Base-by-base conservation (phyloP, 352 stramenopile genomes). In the Pilasporangium apinafurcum region DNA sequence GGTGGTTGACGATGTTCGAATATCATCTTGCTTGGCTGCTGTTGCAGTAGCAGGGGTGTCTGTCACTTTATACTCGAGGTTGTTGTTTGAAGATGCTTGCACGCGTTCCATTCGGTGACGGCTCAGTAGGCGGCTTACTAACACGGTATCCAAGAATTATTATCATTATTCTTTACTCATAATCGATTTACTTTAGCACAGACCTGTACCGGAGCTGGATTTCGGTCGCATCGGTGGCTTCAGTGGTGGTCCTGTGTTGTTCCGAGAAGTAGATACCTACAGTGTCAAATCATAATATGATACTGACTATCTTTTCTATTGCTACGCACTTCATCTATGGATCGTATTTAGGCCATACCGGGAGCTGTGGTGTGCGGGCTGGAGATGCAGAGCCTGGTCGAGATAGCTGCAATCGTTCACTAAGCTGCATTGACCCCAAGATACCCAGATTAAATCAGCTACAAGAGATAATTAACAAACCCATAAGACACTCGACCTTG, bases 151-250 rank as follows among this genome's bases (percentile, higher is more conserved):
- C n/a, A n/a, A n/a, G n/a, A n/a, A n/a, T n/a, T 61, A 45, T 24
- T 49, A 5, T 25, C 24, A 14, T 50, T 32, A 1, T 17, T 40
- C 13, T 18, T 16, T 21, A 56, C 56, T 54, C n/a, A n/a, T n/a
- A n/a, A n/a, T n/a, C n/a, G n/a, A n/a, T n/a, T n/a, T n/a, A n/a
- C n/a, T n/a, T n/a, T n/a, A n/a, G n/a, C n/a, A n/a, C n/a, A n/a
- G n/a, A n/a, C n/a, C n/a, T n/a, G n/a, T n/a, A n/a, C 44, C 18
- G 3, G 29, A 48, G 2, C 56, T 63, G 4, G 66, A 72, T 28
- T 75, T 78, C 18, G 66, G 66, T 8, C 60, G 63, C 60, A 60
- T 57, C 0, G 66, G 46, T 9, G 65, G 62, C 18, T 73, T 77
- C 17, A 21, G 14, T 10, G 47, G 37, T 12, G n/a, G n/a, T 12